A percentile compares a stretch with the other conserved stretches of the same genome.
Conservation (phyloP, 1,139 yeast species). For the Saccharomyces pastorianus region DNA sequence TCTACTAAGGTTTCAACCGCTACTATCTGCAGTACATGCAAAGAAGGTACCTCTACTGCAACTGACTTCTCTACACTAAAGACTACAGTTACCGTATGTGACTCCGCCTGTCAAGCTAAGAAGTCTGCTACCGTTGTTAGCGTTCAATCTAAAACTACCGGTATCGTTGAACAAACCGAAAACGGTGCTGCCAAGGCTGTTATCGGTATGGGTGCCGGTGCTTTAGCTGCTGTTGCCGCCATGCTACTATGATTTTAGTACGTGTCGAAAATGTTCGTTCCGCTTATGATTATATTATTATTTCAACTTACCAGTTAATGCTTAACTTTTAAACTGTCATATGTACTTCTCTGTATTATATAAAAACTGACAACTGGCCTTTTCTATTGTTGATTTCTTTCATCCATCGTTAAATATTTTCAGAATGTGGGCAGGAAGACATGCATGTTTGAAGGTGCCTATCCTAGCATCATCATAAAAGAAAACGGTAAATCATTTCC, state of each 20-base stretch:
- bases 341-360: neutral
- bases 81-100: slow-evolving; percentile 1
- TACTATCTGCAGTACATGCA: neutral
- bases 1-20: neutral
- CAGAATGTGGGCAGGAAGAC: neutral
- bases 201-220: slow-evolving; percentile 8
- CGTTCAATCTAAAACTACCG: neutral
- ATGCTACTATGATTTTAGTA: slow-evolving; percentile 2
- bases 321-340: neutral
- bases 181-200: slow-evolving; percentile 7
- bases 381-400: neutral
- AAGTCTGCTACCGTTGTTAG: neutral
- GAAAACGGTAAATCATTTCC: neutral
- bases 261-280: neutral
- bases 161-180: slow-evolving; percentile 2
- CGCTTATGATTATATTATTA: neutral
- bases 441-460: neutral
- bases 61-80: neutral
- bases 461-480: too few relatives aligned
- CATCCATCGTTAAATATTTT: neutral
- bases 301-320: neutral
- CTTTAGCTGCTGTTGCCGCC: slow-evolving; percentile 5
- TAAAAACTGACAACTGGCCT: neutral
- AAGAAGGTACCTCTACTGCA: neutral
- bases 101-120: slow-evolving; percentile 2